Conservation (phyloP, 2,329 filamentous ascomycete genomes). For the Botrytis deweyae region DNA sequence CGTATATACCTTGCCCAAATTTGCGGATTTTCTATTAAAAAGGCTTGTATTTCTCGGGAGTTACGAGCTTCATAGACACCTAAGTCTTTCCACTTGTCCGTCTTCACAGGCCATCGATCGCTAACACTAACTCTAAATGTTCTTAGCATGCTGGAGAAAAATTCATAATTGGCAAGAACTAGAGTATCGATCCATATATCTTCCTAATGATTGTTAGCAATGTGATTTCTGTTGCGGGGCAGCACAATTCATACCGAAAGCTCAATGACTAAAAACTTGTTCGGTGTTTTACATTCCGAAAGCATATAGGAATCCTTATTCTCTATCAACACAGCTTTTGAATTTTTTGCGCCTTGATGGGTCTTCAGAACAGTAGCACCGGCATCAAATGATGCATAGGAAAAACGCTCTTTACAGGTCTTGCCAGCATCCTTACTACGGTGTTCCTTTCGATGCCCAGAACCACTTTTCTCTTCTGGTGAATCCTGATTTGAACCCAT, state of each 20-base stretch:
- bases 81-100: slow-evolving; percentile 86
- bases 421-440: slow-evolving; percentile 92
- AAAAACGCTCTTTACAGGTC: slow-evolving; percentile 96
- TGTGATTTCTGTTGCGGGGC: slow-evolving; percentile 41
- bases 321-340: slow-evolving; percentile 86
- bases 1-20: slow-evolving; percentile 95
- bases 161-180: slow-evolving; percentile 97
- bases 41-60: slow-evolving; percentile 89
- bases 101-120: slow-evolving; percentile 89
- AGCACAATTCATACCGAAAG: slow-evolving; percentile 65
- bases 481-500: slow-evolving; percentile 27
- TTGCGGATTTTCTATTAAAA: slow-evolving; percentile 87
- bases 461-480: slow-evolving; percentile 34
- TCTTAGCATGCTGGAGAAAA: slow-evolving; percentile 96
- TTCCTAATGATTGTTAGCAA: slow-evolving; percentile 35
- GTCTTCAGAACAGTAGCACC: slow-evolving; percentile 92
- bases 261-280: slow-evolving; percentile 94
- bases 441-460: slow-evolving; percentile 40
- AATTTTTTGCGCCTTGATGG: slow-evolving; percentile 80
- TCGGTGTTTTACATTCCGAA: slow-evolving; percentile 79
- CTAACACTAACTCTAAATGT: slow-evolving; percentile 90
- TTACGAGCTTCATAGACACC: slow-evolving; percentile 91
- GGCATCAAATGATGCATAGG: slow-evolving; percentile 96
- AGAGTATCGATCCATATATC: slow-evolving; percentile 85
- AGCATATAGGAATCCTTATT: slow-evolving; percentile 99